Percentiles rank a stretch among this genome's conserved stretches.
Evolutionary conservation across 1,284 basidiomycete genomes (phyloP).

Genomic region (Gymnopus androsaceus): DNA sequence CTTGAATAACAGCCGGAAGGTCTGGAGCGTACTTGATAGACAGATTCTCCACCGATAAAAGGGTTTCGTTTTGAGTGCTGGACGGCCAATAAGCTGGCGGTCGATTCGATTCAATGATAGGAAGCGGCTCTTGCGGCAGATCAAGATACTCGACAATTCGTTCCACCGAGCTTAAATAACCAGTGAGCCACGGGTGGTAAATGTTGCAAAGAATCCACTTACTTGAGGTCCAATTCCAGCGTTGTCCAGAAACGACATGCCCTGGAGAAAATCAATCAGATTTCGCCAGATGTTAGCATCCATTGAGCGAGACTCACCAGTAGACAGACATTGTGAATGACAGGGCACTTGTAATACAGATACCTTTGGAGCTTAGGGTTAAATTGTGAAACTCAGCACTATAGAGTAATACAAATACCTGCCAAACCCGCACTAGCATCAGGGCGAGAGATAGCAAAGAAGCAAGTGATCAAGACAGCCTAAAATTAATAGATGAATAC

Average conservation of each 20-base stretch:
- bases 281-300: neutral
- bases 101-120: conserved; percentile 64
- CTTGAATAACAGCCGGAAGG: conserved; percentile 79
- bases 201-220: neutral
- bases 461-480: conserved; percentile 66
- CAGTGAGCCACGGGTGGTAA: neutral
- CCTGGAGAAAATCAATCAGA: neutral
- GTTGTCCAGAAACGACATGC: conserved; percentile 60
- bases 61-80: conserved; percentile 51
- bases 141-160: conserved; percentile 87
- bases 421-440: conserved; percentile 66
- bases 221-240: conserved; percentile 37
- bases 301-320: conserved; percentile 38
- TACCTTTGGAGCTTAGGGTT: too few relatives aligned
- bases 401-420: conserved; percentile 88
- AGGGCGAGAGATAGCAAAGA: conserved; percentile 71
- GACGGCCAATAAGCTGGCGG: conserved; percentile 89
- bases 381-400: too few relatives aligned
- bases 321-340: conserved; percentile 61
- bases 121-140: conserved; percentile 83
- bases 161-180: conserved; percentile 61
- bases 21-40: conserved; percentile 84
- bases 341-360: conserved; percentile 84
- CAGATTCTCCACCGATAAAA: conserved; percentile 71
- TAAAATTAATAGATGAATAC: neutral